Evolutionary conservation across 2,329 filamentous ascomycete species (phyloP).

Genomic region (Neofusicoccum sp.): DNA sequence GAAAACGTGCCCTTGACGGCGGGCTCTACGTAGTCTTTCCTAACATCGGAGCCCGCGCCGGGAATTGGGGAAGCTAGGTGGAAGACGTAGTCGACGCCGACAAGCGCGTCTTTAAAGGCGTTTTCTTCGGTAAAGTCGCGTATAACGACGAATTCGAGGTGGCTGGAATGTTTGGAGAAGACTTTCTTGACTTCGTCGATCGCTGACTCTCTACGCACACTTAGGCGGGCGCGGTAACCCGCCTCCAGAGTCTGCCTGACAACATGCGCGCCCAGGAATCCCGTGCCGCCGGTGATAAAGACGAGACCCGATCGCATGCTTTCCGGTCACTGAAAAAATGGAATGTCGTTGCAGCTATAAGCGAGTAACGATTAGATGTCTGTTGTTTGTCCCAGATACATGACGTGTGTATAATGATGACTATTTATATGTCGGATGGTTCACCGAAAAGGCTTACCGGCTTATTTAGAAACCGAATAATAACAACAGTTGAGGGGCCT

Average conservation of each 20-base stretch:
- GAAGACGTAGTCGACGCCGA: constrained; percentile 23
- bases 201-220: constrained; percentile 22
- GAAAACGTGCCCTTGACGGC: neutral
- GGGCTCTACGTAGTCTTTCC: neutral
- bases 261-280: constrained; percentile 32
- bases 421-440: no score
- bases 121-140: constrained; percentile 34
- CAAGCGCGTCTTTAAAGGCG: constrained; percentile 39
- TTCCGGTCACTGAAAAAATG: no score
- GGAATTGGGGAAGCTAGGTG: constrained; percentile 20
- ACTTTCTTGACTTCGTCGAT: neutral
- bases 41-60: neutral
- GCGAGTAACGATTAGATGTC: no score
- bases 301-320: constrained; percentile 4
- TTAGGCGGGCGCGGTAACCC: constrained; percentile 32
- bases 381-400: no score
- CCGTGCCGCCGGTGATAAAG: constrained; percentile 34
- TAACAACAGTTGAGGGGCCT: no score
- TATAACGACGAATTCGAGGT: constrained; percentile 29
- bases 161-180: neutral
- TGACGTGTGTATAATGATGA: no score
- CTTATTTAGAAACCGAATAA: no score
- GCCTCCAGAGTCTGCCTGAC: constrained; percentile 27
- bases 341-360: no score
- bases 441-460: no score